Evolutionary conservation across 768 basidiomycete genomes (phyloP).

Genomic region (Lentinula edodes): DNA sequence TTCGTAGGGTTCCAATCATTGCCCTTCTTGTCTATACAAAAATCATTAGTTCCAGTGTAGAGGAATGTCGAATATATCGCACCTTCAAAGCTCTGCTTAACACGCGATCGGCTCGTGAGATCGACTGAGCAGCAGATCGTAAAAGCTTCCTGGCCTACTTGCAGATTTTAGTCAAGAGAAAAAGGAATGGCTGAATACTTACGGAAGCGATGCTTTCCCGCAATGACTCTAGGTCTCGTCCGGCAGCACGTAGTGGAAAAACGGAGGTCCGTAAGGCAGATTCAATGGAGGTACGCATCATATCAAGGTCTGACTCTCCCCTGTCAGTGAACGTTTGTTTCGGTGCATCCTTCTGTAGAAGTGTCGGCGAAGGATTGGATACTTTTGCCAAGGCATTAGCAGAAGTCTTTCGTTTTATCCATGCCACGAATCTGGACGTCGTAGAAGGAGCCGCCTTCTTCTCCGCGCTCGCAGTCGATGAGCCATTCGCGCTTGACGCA

Average conservation of each 20-base stretch:
- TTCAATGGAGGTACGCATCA: slow-evolving; percentile 23
- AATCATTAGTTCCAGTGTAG: background rate
- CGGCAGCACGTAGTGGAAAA: slow-evolving; percentile 44
- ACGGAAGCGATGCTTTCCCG: slow-evolving; percentile 50
- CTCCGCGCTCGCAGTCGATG: background rate
- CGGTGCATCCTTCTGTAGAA: background rate
- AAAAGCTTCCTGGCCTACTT: slow-evolving; percentile 53
- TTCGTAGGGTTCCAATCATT: slow-evolving; percentile 39
- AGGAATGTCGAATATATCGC: slow-evolving; percentile 12
- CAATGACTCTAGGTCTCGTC: slow-evolving; percentile 52
- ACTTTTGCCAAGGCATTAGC: background rate
- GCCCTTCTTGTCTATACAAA: slow-evolving; percentile 39
- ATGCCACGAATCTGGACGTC: background rate
- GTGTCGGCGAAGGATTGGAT: background rate
- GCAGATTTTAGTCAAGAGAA: slow-evolving; percentile 5
- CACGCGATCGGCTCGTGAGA: slow-evolving; percentile 52
- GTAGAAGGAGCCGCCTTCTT: background rate
- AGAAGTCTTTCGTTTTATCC: slow-evolving; percentile 6
- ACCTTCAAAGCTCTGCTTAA: slow-evolving; percentile 54
- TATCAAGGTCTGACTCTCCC: slow-evolving; percentile 30
- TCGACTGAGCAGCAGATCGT: slow-evolving; percentile 46
- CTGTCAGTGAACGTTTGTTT: slow-evolving; percentile 20
- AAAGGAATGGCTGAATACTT: slow-evolving; percentile 15
- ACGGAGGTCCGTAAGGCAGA: slow-evolving; percentile 38
- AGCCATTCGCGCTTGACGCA: background rate